Conservation (phyloP, 208 protist genomes). For the Eutreptiella sp. region DNA sequence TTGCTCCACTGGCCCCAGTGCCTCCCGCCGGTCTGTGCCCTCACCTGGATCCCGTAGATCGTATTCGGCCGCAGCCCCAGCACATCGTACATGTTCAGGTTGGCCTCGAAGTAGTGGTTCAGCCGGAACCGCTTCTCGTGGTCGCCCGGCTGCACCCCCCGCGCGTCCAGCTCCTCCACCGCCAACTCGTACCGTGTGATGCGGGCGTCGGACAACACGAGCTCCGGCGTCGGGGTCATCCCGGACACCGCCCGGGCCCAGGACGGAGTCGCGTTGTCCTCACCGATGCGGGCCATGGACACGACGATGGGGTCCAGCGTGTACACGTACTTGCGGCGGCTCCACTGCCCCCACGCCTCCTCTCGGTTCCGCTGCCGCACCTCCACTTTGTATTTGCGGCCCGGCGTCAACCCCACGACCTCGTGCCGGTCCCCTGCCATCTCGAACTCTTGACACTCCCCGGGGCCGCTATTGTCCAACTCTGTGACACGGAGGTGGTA, state of each 20-base stretch:
- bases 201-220: slow-evolving; percentile 10
- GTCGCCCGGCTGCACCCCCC: no score
- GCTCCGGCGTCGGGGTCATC: no score
- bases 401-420: no score
- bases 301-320: slow-evolving; percentile 65
- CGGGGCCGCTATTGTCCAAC: no score
- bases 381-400: slow-evolving; percentile 60
- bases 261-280: no score
- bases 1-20: slow-evolving; percentile 76
- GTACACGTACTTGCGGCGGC: slow-evolving; percentile 41
- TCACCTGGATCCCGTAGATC: slow-evolving; percentile 69
- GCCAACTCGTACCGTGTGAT: slow-evolving; percentile 62
- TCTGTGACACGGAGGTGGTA: no score
- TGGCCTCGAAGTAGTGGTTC: slow-evolving; percentile 45
- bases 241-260: no score
- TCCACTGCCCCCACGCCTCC: slow-evolving; percentile 32
- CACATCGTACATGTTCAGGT: slow-evolving; percentile 48
- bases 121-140: slow-evolving; percentile 47
- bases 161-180: slow-evolving; percentile 53
- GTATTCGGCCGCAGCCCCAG: slow-evolving; percentile 60
- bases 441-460: no score
- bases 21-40: slow-evolving; percentile 55
- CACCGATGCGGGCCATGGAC: no score
- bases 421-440: no score
- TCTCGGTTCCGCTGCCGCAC: slow-evolving; percentile 66